Percentiles rank a stretch among this genome's conserved stretches.
These are phyloP conservation scores for Arachnomyces sp. DNA, from an alignment of 2,329 filamentous ascomycete species.

Conservation along the genomic window DNA sequence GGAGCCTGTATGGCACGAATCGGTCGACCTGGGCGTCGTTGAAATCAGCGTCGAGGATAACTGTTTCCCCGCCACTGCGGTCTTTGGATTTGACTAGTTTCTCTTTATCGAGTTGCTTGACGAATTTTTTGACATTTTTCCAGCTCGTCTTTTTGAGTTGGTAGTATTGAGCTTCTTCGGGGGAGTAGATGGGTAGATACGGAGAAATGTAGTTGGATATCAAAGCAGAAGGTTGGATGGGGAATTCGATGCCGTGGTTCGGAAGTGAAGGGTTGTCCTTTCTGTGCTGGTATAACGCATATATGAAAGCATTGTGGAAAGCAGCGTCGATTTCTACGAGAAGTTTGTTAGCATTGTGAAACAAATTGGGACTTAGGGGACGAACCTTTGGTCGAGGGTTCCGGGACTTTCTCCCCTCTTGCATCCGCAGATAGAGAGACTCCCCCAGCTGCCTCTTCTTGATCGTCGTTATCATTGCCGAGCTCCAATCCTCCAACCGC, in stretches of 20 bases:
- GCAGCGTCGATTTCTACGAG: constrained; percentile 58
- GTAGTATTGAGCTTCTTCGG: constrained; percentile 48
- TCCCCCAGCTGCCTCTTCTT: constrained; percentile 37
- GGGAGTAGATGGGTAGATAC: constrained; percentile 52
- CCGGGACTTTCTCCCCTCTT: constrained; percentile 31
- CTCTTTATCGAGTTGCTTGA: constrained; percentile 59
- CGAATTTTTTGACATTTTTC: constrained; percentile 63
- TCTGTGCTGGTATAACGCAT: constrained; percentile 53
- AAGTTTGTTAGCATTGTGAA: constrained; percentile 10
- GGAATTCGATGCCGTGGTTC: constrained; percentile 51
- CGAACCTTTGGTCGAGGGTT: constrained; percentile 50
- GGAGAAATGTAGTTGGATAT: constrained; percentile 59
- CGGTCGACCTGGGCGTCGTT: constrained; percentile 43
- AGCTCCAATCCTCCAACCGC: constrained; percentile 34
- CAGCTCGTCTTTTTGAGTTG: constrained; percentile 63
- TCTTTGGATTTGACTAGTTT: constrained; percentile 57
- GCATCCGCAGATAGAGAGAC: constrained; percentile 27
- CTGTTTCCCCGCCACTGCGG: constrained; percentile 53
- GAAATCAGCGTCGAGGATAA: constrained; percentile 59
- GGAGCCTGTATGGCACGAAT: constrained; percentile 56
- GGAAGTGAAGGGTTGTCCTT: constrained; percentile 44
- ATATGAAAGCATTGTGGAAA: constrained; percentile 57
- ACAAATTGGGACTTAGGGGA: not conserved
- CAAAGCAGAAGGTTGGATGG: constrained; percentile 54
- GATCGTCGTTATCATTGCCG: constrained; percentile 36